Conservation (phyloP, 208 protist genomes). For the Phytomonas sp. region DNA sequence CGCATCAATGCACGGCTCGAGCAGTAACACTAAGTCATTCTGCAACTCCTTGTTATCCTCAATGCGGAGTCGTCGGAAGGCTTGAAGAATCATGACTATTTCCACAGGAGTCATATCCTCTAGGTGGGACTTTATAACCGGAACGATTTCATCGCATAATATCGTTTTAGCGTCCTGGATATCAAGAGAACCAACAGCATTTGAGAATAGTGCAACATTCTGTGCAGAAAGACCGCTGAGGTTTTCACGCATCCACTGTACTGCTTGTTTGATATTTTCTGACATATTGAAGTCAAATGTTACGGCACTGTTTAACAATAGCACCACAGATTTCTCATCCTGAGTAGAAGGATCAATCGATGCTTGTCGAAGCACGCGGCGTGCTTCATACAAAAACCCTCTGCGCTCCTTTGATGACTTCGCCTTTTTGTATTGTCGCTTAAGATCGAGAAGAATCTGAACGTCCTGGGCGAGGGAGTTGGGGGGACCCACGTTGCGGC, state of each 20-base stretch:
- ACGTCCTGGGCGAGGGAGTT: slow-evolving; percentile 42
- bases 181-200: slow-evolving; percentile 48
- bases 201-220: slow-evolving; percentile 70
- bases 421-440: slow-evolving; percentile 43
- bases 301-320: slow-evolving; percentile 70
- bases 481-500: slow-evolving; percentile 9
- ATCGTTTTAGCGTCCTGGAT: slow-evolving; percentile 31
- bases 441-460: slow-evolving; percentile 50
- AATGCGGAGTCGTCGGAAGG: slow-evolving; percentile 49
- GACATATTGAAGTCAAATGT: slow-evolving; percentile 28
- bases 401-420: slow-evolving; percentile 44
- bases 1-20: slow-evolving; percentile 34
- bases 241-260: slow-evolving; percentile 61
- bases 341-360: slow-evolving; percentile 77
- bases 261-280: slow-evolving; percentile 43
- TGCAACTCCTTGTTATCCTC: slow-evolving; percentile 26
- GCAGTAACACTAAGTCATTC: slow-evolving; percentile 34
- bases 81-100: slow-evolving; percentile 79
- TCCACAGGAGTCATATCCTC: slow-evolving; percentile 70
- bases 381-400: slow-evolving; percentile 38
- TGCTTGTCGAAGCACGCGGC: slow-evolving; percentile 28
- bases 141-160: slow-evolving; percentile 28
- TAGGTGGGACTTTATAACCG: slow-evolving; percentile 36
- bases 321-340: slow-evolving; percentile 65
- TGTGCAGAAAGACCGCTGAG: slow-evolving; percentile 50